Base-by-base conservation (phyloP, 2,329 filamentous ascomycete species). In the Gaeumannomyces sp. region DNA sequence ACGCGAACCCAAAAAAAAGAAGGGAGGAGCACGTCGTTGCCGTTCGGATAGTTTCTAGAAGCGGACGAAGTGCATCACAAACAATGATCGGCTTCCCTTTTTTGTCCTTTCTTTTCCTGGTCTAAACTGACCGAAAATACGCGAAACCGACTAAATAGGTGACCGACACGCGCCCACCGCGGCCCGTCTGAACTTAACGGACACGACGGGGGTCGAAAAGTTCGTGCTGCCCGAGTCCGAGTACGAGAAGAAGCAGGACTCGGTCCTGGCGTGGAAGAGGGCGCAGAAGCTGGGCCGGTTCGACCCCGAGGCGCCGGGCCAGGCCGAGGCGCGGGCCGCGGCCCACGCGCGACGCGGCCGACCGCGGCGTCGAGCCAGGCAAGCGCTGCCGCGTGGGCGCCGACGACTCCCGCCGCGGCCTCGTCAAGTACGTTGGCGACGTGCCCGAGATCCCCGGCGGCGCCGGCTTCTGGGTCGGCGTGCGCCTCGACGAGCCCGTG, bases 261-360 rank as follows among this genome's bases (percentile, higher is more conserved):
- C 90, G 4, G 95, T 99, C 19, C 85, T 97, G 29, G 91, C 93
- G 7, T 98, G 93, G 93, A 99, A 99, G 79, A 94, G 91, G 79
- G 81, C 87, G n/a, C 89, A 97, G 76, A 93, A 96, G 75, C 85
- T 98, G n/a, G 95, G 95, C 62, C 91, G 95, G 50, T 99, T 99
- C 77, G 92, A 98, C 74, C 95, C 95, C 16, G 83, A 89, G 70
- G 92, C 93, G 10, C 87, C 90, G 25, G 86, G 82, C 66, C 85
- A 90, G 28, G 89, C 93, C 74, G 83, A 91, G 73, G 85, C 91
- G 68, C 91, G 91, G 74, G 80, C 90, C 65, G 83, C 85, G 22
- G 88, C 88, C 56, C 83, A 89, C 58, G 82, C 88, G 85, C 65
- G 92, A 96, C 72, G 81, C 97, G 68, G 79, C 83, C 68, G 83